Conservation (phyloP, 495 filamentous ascomycete species). For the Penicillium cataractarum region DNA sequence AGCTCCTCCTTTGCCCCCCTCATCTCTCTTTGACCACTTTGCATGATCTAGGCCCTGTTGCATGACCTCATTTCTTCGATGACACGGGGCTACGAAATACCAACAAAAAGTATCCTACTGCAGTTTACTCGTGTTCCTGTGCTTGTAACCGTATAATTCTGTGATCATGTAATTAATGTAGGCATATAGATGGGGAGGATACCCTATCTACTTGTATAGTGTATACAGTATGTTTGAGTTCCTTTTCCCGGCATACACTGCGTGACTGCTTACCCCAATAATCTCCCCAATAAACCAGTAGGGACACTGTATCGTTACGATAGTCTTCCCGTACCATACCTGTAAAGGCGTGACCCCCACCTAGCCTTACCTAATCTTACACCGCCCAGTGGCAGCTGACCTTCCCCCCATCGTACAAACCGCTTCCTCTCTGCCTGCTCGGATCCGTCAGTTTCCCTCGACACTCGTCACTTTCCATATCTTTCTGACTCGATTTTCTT, state of each 20-base stretch:
- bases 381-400: constrained; percentile 11
- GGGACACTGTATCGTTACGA: not conserved
- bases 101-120: constrained; percentile 16
- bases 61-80: constrained; percentile 26
- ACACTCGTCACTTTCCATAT: not conserved
- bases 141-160: not conserved
- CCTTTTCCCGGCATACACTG: not conserved
- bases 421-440: constrained; percentile 3
- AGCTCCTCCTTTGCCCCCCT: constrained; percentile 8
- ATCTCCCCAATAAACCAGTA: not conserved
- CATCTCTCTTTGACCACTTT: constrained; percentile 14
- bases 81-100: constrained; percentile 24
- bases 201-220: no score
- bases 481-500: not conserved
- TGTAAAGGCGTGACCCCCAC: not conserved
- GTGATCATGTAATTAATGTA: not conserved
- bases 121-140: not conserved
- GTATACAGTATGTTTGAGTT: not conserved
- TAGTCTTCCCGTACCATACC: not conserved
- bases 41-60: constrained; percentile 24
- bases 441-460: not conserved
- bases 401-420: constrained; percentile 8
- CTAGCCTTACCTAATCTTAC: constrained; percentile 4
- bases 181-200: not conserved
- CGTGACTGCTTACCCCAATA: not conserved